Evolutionary conservation across 768 basidiomycete species (phyloP), one percentile per base, ranked within the genome.

Genomic region (Tubosaeta sp.): DNA sequence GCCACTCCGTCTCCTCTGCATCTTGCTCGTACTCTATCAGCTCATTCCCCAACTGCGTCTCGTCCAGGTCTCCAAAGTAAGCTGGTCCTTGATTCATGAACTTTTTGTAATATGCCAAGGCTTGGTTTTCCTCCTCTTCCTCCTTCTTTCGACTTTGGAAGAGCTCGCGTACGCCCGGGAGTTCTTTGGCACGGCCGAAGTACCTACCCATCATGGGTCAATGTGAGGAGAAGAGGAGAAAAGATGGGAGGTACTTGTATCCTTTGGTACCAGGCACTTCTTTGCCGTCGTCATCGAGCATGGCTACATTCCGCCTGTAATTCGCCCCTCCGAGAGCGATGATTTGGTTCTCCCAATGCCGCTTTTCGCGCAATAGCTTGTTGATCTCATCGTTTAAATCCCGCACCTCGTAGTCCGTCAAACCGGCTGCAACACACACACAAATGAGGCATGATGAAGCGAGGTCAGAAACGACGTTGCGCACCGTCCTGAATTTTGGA

Each of bases 371-470:
- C 78, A 99, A 73, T 13, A 96, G 73, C 64, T 86, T 90, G 76
- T 98, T 99, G 57, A 99, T 99, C 62, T 97, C 94, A 67, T 98
- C 94, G 65, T 99, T 99, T 38, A 97, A 63, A 66, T 97, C 95
- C 25, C 95, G 84, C 42, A 94, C 84, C 73, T 97, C 94, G 65
- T 97, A 97, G 73, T 97, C 93, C 22, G 89, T 88, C 67, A 97
- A 69, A 46, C 92, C 91, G 60, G 90, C 94, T 97, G 61, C 42
- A 53, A 29, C 16, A 11, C 25, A 46, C 5, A 13, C 9, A 11
- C n/a, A 5, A 13, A 18, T 16, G 10, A 30, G 40, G 7, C 16
- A 42, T 38, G 35, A 32, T 6, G 36, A 35, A 21, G 46, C 1
- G 22, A 49, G 9, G 16, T 14, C 14, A 18, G 24, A 5, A 9